A percentile compares a stretch with the other conserved stretches of the same genome.
phyloP scores from a whole-genome alignment of 495 filamentous ascomycete species.

The Gamarada debralockiae region DNA sequence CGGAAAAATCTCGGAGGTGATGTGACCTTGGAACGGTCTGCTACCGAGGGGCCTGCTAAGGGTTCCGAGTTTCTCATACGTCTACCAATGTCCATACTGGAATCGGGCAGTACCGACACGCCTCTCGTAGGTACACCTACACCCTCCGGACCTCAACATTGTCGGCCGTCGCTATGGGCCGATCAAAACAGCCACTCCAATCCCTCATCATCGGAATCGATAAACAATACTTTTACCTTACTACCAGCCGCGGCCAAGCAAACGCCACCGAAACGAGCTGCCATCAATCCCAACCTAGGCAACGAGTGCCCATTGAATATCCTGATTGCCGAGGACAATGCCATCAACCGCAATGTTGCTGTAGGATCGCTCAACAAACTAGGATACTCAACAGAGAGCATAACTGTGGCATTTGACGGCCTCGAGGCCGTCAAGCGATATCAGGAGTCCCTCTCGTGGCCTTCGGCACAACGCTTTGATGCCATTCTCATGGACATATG shows the following conservation, averaged over 20 bases:
- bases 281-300: slow-evolving; percentile 43
- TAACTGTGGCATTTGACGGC: slow-evolving; percentile 70
- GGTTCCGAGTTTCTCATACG: slow-evolving; percentile 76
- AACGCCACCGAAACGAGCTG: slow-evolving; percentile 21
- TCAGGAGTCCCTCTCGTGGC: slow-evolving; percentile 27
- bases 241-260: slow-evolving; percentile 17
- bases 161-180: slow-evolving; percentile 8
- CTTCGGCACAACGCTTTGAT: slow-evolving; percentile 44
- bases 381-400: slow-evolving; percentile 51
- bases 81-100: slow-evolving; percentile 41
- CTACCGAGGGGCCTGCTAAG: slow-evolving; percentile 60
- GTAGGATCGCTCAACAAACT: slow-evolving; percentile 67
- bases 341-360: slow-evolving; percentile 71
- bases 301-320: slow-evolving; percentile 61
- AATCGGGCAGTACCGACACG: slow-evolving; percentile 3
- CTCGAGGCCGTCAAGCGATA: slow-evolving; percentile 68
- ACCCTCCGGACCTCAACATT: not conserved
- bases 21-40: slow-evolving; percentile 62
- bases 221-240: not conserved
- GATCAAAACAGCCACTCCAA: not conserved
- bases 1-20: slow-evolving; percentile 70
- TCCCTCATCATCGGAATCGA: not conserved
- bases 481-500: slow-evolving; percentile 79
- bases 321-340: slow-evolving; percentile 77
- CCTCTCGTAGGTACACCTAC: slow-evolving; percentile 16